Evolutionary conservation across 2,329 filamentous ascomycete genomes (phyloP).

Genomic region (Fusarium sp.): DNA sequence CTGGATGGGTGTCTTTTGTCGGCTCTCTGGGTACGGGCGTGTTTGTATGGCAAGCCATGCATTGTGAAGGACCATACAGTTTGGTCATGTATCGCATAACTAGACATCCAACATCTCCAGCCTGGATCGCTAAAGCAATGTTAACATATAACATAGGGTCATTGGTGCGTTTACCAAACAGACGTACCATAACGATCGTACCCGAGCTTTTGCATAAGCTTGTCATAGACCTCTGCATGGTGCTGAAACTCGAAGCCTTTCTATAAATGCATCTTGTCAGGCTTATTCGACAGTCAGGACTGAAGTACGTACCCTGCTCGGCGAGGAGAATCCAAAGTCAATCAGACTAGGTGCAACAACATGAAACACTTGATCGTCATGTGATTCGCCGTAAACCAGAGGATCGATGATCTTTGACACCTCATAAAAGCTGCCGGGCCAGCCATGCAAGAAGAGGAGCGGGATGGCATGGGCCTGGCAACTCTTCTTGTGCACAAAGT

Average conservation of each 20-base stretch:
- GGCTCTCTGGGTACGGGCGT: constrained; percentile 2
- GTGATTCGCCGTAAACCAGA: neutral
- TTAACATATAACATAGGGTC: neutral
- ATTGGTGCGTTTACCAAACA: neutral
- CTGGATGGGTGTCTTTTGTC: neutral
- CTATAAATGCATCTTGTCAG: neutral
- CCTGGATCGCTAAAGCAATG: constrained; percentile 7
- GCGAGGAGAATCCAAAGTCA: constrained; percentile 20
- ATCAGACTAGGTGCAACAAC: constrained; percentile 19
- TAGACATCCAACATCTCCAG: constrained; percentile 17
- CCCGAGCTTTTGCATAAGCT: constrained; percentile 23
- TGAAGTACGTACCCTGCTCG: neutral
- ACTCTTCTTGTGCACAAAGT: constrained; percentile 70
- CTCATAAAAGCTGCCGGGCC: constrained; percentile 23
- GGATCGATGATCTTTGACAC: constrained; percentile 10
- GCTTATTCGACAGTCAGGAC: neutral
- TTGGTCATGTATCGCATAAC: constrained; percentile 9
- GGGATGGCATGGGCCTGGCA: constrained; percentile 65
- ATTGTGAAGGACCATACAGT: constrained; percentile 5
- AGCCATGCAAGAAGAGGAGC: constrained; percentile 61
- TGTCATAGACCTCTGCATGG: constrained; percentile 14
- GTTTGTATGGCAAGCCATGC: constrained; percentile 17
- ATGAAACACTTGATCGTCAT: constrained; percentile 1
- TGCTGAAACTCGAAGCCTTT: constrained; percentile 1
- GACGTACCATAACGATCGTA: constrained; percentile 12